Evolutionary conservation across 768 basidiomycete species (phyloP).

Genomic region (Trametes cubensis): DNA sequence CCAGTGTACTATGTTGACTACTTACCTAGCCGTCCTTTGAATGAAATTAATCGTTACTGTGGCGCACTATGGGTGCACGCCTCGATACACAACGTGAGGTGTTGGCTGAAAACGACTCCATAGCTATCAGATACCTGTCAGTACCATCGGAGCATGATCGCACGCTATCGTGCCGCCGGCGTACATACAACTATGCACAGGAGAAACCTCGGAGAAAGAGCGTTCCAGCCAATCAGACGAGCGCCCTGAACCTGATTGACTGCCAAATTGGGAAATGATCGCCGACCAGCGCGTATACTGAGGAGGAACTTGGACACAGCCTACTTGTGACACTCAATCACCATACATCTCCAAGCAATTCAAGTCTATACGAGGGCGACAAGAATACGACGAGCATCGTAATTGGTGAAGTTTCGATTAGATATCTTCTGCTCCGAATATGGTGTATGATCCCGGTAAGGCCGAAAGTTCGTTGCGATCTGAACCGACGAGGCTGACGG

Average conservation of each 20-base stretch:
- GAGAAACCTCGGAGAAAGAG: constrained; percentile 6
- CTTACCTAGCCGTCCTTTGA: too few species aligned
- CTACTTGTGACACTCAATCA: not conserved
- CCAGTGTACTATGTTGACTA: too few species aligned
- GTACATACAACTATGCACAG: constrained; percentile 1
- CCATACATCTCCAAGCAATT: too few species aligned
- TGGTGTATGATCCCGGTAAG: not conserved
- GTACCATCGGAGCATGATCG: not conserved
- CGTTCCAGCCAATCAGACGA: constrained; percentile 1
- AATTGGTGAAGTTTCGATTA: not conserved
- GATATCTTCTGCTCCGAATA: not conserved
- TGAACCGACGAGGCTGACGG: constrained; percentile 10
- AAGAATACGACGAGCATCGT: not conserved
- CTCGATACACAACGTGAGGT: too few species aligned
- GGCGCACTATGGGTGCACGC: too few species aligned
- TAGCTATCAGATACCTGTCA: not conserved
- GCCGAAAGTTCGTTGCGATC: constrained; percentile 2
- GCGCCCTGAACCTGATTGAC: too few species aligned
- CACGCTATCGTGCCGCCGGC: not conserved
- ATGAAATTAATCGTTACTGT: too few species aligned
- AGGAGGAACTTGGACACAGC: not conserved
- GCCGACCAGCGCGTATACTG: not conserved
- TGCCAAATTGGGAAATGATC: not conserved
- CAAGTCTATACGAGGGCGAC: too few species aligned
- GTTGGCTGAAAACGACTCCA: too few species aligned